phyloP scores from a whole-genome alignment of 1,284 basidiomycete genomes.

The Puccinia brachypodii region DNA sequence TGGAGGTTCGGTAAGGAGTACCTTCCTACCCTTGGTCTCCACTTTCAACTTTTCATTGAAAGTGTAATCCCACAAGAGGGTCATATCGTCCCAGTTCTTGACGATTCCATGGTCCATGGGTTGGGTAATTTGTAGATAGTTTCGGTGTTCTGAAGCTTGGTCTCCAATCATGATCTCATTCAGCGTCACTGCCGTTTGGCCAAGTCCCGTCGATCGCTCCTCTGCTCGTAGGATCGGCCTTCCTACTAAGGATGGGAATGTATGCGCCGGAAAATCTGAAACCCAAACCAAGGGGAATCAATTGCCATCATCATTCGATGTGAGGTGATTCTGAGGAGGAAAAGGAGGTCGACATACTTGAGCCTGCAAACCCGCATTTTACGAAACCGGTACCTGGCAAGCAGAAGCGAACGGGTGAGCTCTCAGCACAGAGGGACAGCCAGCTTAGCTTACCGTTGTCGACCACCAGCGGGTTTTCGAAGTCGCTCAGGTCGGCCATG shows the following conservation, averaged over 20 bases:
- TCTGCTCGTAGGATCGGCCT: constrained; percentile 96
- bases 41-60: constrained; percentile 92
- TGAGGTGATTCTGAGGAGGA: not conserved
- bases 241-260: constrained; percentile 95
- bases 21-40: constrained; percentile 81
- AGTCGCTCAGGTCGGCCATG: constrained; percentile 40
- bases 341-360: constrained; percentile 60
- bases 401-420: not conserved
- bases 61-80: constrained; percentile 96
- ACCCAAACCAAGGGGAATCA: constrained; percentile 47
- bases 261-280: constrained; percentile 88
- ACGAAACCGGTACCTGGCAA: constrained; percentile 65
- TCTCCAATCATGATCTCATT: constrained; percentile 94
- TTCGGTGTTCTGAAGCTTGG: constrained; percentile 80
- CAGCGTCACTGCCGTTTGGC: constrained; percentile 61
- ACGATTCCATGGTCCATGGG: constrained; percentile 99
- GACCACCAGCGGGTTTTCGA: constrained; percentile 55
- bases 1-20: constrained; percentile 96
- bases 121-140: constrained; percentile 93
- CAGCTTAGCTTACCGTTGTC: constrained; percentile 54
- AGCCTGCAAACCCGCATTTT: constrained; percentile 96
- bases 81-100: constrained; percentile 99
- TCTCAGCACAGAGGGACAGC: not conserved
- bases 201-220: constrained; percentile 69
- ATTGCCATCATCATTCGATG: not conserved